phyloP scores from a whole-genome alignment of 1,284 basidiomycete species.

The Athelia psychrophila region DNA sequence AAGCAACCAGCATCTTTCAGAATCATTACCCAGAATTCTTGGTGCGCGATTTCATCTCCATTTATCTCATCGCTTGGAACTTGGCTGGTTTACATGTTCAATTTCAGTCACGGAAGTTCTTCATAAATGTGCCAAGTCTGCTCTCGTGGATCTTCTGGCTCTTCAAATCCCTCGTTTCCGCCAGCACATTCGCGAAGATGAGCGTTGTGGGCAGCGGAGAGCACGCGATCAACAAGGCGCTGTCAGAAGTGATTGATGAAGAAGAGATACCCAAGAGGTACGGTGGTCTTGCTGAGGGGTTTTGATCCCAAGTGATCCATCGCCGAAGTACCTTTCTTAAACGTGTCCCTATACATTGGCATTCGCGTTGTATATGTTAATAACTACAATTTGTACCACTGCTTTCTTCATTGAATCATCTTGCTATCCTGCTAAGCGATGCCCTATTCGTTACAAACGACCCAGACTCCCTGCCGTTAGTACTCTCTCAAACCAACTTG shows the following conservation, averaged over 20 bases:
- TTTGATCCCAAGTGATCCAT: conserved; percentile 16
- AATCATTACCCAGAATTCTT: conserved; percentile 76
- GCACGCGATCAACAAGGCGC: conserved; percentile 52
- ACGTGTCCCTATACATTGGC: too few relatives aligned
- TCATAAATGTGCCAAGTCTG: conserved; percentile 72
- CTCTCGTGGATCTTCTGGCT: conserved; percentile 80
- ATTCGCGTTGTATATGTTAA: too few relatives aligned
- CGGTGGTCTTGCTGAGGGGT: conserved; percentile 55
- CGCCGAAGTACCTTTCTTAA: too few relatives aligned
- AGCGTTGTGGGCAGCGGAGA: conserved; percentile 65
- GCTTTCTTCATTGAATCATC: too few relatives aligned
- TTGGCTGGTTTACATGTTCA: neutral
- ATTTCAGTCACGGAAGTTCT: conserved; percentile 68
- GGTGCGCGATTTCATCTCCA: conserved; percentile 36
- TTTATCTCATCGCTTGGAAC: neutral
- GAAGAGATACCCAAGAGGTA: conserved; percentile 63
- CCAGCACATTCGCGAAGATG: conserved; percentile 75
- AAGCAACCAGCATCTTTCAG: conserved; percentile 69
- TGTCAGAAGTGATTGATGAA: conserved; percentile 50
- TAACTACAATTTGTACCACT: too few relatives aligned
- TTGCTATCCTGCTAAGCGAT: too few relatives aligned
- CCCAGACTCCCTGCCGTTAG: too few relatives aligned
- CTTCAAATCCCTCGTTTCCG: conserved; percentile 72
- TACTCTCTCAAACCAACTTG: too few relatives aligned
- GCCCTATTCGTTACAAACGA: too few relatives aligned